Conservation (phyloP, 768 basidiomycete genomes). For the Psilocybe subaeruginosa region DNA sequence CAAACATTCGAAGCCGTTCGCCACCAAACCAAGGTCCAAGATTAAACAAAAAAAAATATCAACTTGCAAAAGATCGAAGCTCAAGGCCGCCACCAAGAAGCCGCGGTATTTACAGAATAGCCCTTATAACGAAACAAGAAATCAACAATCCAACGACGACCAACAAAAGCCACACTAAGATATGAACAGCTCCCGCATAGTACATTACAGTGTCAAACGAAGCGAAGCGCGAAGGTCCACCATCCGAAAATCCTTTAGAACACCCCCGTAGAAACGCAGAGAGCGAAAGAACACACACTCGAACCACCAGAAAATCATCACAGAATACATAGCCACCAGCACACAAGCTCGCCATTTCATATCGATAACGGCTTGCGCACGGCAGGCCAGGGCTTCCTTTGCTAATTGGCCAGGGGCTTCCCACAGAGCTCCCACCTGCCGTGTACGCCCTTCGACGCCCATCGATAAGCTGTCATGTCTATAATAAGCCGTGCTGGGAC, state of each 20-base stretch:
- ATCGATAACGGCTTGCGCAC: constrained; percentile 9
- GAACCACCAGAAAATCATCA: constrained; percentile 11
- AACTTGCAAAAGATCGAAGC: no score
- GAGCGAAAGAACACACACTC: background rate
- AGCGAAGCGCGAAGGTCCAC: background rate
- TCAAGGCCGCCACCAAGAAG: no score
- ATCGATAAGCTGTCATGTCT: constrained; percentile 16
- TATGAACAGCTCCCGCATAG: background rate
- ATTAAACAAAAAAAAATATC: no score
- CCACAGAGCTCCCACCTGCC: constrained; percentile 7
- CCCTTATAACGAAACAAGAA: background rate
- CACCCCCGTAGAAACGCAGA: background rate
- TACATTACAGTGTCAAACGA: no score
- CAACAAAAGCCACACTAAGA: background rate
- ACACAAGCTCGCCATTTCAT: constrained; percentile 11
- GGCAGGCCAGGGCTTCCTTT: constrained; percentile 4
- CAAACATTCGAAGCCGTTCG: no score
- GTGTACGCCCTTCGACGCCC: constrained; percentile 11
- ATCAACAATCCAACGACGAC: background rate
- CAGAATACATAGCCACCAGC: constrained; percentile 12
- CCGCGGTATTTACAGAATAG: no score
- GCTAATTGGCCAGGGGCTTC: constrained; percentile 3
- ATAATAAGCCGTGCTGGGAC: background rate
- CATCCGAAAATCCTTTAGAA: constrained; percentile 5
- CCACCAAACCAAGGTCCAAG: no score